Evolutionary conservation across 805 yeast genomes (phyloP).

Genomic region (Kuraishia ogatae): DNA sequence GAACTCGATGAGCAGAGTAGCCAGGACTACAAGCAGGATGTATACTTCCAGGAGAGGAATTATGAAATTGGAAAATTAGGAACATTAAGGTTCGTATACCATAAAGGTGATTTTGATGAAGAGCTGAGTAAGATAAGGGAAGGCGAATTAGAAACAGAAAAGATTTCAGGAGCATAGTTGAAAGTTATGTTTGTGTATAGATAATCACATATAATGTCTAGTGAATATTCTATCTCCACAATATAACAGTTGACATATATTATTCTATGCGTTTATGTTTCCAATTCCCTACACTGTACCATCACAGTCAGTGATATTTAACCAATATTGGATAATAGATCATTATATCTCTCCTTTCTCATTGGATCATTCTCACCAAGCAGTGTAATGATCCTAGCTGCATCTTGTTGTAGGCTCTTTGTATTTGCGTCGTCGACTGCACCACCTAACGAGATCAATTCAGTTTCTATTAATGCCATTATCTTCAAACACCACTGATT

Average conservation of each 20-base stretch:
- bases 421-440: background rate
- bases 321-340: constrained; percentile 15
- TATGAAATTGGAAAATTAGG: constrained; percentile 21
- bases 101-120: constrained; percentile 16
- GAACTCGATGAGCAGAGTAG: background rate
- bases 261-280: too few species aligned
- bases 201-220: background rate
- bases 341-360: constrained; percentile 50
- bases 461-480: constrained; percentile 36
- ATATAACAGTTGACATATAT: background rate
- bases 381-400: background rate
- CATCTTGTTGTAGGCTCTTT: background rate
- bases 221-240: background rate
- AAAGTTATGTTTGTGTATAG: background rate
- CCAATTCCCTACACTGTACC: background rate
- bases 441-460: background rate
- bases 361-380: constrained; percentile 44
- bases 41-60: constrained; percentile 20
- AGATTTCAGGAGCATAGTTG: background rate
- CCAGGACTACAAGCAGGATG: constrained; percentile 11
- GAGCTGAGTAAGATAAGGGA: constrained; percentile 12
- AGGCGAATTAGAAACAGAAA: constrained; percentile 2
- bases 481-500: constrained; percentile 73
- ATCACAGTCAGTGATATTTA: too few species aligned
- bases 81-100: constrained; percentile 23